Conservation (phyloP, 148 eudicot species). For the Rhododendron vialii region DNA sequence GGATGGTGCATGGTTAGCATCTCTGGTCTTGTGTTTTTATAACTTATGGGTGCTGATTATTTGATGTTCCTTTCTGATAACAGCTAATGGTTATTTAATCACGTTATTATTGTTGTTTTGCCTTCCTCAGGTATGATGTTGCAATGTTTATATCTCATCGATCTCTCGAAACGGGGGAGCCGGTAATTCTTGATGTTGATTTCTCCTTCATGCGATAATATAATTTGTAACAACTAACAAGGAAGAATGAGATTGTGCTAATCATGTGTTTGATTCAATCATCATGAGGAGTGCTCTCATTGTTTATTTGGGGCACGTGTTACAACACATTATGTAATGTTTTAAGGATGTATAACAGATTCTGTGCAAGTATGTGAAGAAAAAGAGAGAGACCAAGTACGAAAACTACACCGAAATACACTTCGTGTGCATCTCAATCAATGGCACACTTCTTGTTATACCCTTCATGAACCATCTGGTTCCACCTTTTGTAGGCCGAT, state of each 20-base stretch:
- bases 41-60: conserved; percentile 1
- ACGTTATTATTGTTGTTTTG: conserved; percentile 2
- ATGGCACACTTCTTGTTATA: neutral
- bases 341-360: neutral
- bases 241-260: neutral
- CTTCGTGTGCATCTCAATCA: neutral
- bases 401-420: neutral
- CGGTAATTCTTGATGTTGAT: conserved; percentile 41
- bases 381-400: neutral
- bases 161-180: conserved; percentile 67
- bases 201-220: neutral
- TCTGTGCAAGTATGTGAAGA: neutral
- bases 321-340: neutral
- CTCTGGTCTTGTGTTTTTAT: neutral
- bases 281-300: neutral
- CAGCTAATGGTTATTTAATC: conserved; percentile 5
- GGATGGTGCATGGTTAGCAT: conserved; percentile 95
- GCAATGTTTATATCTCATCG: conserved; percentile 68
- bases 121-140: conserved; percentile 78
- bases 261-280: neutral
- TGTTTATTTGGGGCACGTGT: neutral
- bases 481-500: neutral
- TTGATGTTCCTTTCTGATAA: neutral
- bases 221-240: neutral
- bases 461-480: neutral